Conservation (phyloP, 495 filamentous ascomycete genomes). For the Articulospora tetracladia region DNA sequence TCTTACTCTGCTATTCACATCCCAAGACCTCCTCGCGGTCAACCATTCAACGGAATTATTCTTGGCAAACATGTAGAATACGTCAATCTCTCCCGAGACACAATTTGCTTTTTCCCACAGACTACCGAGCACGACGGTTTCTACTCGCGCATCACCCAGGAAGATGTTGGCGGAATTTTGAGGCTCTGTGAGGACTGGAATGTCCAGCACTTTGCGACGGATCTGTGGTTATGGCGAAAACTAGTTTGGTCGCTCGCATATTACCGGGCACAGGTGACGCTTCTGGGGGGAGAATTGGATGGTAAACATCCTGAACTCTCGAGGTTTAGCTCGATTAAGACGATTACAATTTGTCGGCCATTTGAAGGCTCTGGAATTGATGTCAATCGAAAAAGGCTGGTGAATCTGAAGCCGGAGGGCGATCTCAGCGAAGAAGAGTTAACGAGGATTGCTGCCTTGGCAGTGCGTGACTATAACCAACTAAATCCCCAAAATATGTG, state of each 20-base stretch:
- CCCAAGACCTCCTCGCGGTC: neutral
- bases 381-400: neutral
- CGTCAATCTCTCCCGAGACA: neutral
- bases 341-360: neutral
- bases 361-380: neutral
- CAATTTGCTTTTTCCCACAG: neutral
- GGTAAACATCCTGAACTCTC: neutral
- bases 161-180: neutral
- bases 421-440: neutral
- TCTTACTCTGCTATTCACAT: neutral
- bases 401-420: neutral
- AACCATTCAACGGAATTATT: neutral
- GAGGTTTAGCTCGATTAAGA: neutral
- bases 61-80: neutral
- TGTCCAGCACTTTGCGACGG: neutral
- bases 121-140: neutral
- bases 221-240: neutral
- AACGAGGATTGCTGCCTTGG: neutral
- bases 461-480: neutral
- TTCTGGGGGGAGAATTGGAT: neutral
- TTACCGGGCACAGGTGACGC: neutral
- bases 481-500: neutral
- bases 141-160: neutral
- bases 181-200: neutral
- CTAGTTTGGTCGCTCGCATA: neutral